These are phyloP conservation scores for Penicillium sp. DNA, from an alignment of 2,329 filamentous ascomycete species.

Conservation along the genomic window DNA sequence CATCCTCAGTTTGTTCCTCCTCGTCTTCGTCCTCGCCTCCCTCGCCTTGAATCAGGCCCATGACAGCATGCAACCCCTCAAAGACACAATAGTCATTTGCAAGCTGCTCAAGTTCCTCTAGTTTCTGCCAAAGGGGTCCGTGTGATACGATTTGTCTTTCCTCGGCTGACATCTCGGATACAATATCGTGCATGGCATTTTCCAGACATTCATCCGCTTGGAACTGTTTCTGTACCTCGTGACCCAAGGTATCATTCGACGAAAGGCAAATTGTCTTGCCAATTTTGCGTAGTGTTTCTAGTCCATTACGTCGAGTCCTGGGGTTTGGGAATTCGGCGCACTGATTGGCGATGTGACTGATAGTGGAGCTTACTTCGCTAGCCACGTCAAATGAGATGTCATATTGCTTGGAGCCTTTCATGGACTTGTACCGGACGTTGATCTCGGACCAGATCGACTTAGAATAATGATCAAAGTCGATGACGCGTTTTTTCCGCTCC, in stretches of 20 bases:
- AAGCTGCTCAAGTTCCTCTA: conserved; percentile 12
- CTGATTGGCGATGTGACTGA: conserved; percentile 4
- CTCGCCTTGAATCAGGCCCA: background rate
- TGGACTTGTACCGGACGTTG: conserved; percentile 8
- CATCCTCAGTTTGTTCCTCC: background rate
- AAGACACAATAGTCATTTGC: background rate
- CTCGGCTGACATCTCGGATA: conserved; percentile 7
- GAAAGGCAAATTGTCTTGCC: conserved; percentile 18
- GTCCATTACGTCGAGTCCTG: conserved; percentile 15
- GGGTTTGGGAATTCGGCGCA: conserved; percentile 5
- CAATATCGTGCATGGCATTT: conserved; percentile 14
- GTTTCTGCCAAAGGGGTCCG: conserved; percentile 2
- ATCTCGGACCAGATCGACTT: conserved; percentile 11
- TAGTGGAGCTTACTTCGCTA: background rate
- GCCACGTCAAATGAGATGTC: conserved; percentile 7
- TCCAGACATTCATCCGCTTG: conserved; percentile 5
- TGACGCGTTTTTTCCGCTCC: background rate
- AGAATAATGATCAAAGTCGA: background rate
- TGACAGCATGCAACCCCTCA: background rate
- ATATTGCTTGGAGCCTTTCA: conserved; percentile 7
- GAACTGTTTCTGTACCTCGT: conserved; percentile 16
- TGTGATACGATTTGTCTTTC: conserved; percentile 1
- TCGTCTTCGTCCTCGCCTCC: background rate
- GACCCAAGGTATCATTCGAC: conserved; percentile 1
- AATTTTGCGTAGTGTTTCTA: conserved; percentile 19